A percentile compares a stretch with the other conserved stretches of the same genome.
These are phyloP conservation scores for Thermothelomyces thermophilus DNA, from an alignment of 2,329 filamentous ascomycete species.

Conservation along the genomic window DNA sequence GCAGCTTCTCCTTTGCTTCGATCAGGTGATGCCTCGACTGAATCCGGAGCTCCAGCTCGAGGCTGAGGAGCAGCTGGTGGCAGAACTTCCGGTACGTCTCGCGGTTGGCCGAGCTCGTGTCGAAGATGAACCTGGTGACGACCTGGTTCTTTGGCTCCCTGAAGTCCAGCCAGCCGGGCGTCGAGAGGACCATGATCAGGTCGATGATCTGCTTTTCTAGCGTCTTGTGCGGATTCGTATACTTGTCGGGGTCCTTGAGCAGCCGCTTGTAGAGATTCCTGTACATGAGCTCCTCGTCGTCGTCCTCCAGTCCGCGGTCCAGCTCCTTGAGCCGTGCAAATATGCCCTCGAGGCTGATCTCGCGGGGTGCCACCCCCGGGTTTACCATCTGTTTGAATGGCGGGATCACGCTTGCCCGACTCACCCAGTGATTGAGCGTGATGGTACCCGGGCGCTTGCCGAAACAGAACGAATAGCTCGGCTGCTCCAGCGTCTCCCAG, in stretches of 20 bases:
- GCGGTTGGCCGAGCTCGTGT: constrained; percentile 49
- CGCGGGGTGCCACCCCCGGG: constrained; percentile 51
- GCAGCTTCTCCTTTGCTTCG: constrained; percentile 57
- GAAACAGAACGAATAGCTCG: constrained; percentile 62
- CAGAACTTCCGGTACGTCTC: constrained; percentile 61
- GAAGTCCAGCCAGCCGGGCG: constrained; percentile 69
- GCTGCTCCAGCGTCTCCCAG: constrained; percentile 69
- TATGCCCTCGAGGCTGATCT: constrained; percentile 51
- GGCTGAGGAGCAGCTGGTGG: constrained; percentile 67
- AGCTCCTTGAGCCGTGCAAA: constrained; percentile 54
- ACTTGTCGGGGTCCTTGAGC: constrained; percentile 60
- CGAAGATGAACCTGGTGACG: constrained; percentile 65
- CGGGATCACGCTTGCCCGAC: constrained; percentile 49
- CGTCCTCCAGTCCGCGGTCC: constrained; percentile 49
- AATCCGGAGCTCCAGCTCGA: constrained; percentile 66
- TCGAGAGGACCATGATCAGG: constrained; percentile 60
- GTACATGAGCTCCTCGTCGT: constrained; percentile 53
- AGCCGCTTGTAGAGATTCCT: constrained; percentile 60
- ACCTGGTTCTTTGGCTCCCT: constrained; percentile 64
- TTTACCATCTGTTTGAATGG: constrained; percentile 53
- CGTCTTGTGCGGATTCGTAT: constrained; percentile 52
- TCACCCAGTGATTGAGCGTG: constrained; percentile 64
- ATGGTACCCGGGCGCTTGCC: constrained; percentile 62
- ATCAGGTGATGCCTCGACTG: constrained; percentile 55
- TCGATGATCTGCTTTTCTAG: constrained; percentile 68